Base-by-base conservation (phyloP, 2,329 filamentous ascomycete genomes). In the Aspergillus pseudotamarii region DNA sequence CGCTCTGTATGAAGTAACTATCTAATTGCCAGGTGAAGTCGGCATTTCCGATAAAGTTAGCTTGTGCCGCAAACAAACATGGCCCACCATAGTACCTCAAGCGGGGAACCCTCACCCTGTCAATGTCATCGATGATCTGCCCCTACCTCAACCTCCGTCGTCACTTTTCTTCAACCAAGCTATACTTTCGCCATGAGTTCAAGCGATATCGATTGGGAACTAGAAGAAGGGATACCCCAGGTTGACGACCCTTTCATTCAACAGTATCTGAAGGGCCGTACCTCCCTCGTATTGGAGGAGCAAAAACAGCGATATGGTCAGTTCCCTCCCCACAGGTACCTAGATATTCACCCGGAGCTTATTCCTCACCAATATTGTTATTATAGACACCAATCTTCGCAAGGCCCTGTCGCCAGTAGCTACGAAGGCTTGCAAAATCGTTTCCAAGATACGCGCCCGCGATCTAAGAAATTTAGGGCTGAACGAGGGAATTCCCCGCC, bases 381-480 rank as follows among this genome's bases (percentile, higher is more conserved):
- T 34, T 59, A 58, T 58, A 75, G 72, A 75, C 69, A 69, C 65
- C 57, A 69, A 68, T 45, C 76, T 77, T 54, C 73, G 75, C 46
- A 75, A 74, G 59, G 72, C 87, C 28, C 86, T 97, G 56, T 94
- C 93, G 0, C 91, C 92, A 3, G 88, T 94, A 69, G 93, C 92
- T 4, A 83, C 84, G 64, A 87, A 89, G 73, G 94, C 95, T 34
- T 91, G 91, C 73, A 84, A 85, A 60, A 94, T 98, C 66, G 91
- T 97, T 57, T 86, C 88, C 8, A 86, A 88, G 64, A 95, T 97
- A 72, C 89, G 93, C 50, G 85, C 88, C 58, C 86, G 92, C 71
- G 94, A 98, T 80, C 87, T 89, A 71, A 82, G 84, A 58, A 89
- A 87, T 3, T 81, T 94, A 64, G 97, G 93, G 94, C 93, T 91